A percentile compares a stretch with the other conserved stretches of the same genome.
These are phyloP conservation scores for Fusarium caatingaense DNA, from an alignment of 2,329 filamentous ascomycete species.

Conservation along the genomic window DNA sequence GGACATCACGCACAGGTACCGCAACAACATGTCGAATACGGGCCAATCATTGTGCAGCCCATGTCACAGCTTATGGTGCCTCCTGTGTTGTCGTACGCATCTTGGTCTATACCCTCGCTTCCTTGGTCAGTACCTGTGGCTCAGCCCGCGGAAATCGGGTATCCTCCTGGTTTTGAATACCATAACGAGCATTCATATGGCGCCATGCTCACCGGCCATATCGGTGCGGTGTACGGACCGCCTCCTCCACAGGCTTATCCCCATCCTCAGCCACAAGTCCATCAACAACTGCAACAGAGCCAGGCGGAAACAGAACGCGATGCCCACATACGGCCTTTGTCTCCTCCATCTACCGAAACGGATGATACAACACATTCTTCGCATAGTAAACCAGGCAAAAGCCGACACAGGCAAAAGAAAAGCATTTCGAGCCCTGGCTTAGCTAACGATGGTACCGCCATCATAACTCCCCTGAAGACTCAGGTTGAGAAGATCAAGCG, in stretches of 20 bases:
- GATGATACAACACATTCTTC: slow-evolving; percentile 1
- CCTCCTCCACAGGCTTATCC: slow-evolving; percentile 8
- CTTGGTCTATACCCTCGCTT: slow-evolving; percentile 16
- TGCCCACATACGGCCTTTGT: slow-evolving; percentile 1
- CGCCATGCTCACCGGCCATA: background rate
- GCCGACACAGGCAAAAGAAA: background rate
- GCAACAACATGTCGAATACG: slow-evolving; percentile 5
- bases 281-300: background rate
- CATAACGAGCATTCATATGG: background rate
- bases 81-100: slow-evolving; percentile 13
- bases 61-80: background rate
- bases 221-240: background rate
- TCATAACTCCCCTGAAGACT: background rate
- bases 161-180: background rate
- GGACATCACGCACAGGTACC: background rate
- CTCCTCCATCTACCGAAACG: background rate
- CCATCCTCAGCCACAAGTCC: background rate
- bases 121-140: background rate
- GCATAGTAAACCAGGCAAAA: background rate
- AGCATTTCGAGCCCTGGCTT: background rate
- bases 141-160: background rate
- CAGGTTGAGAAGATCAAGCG: slow-evolving; percentile 20
- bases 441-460: background rate
- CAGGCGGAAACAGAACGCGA: background rate
- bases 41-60: background rate